These are phyloP conservation scores for Lipomyces starkeyi DNA, from an alignment of 805 yeast species.

Conservation along the genomic window DNA sequence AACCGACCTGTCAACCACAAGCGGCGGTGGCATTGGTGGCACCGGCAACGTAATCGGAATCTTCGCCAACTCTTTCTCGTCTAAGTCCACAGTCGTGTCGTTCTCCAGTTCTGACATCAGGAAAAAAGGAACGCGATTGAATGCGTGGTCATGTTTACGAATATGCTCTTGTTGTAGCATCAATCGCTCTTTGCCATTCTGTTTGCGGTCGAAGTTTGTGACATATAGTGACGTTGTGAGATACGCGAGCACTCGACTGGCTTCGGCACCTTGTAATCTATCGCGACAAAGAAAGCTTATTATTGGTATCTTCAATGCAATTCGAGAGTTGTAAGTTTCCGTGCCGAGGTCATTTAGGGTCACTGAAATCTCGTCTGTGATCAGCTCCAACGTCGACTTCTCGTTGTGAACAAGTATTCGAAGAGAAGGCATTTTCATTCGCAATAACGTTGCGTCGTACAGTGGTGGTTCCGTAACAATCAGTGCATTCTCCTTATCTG, in stretches of 20 bases:
- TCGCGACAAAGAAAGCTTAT: slow-evolving; percentile 47
- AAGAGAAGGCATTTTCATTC: slow-evolving; percentile 60
- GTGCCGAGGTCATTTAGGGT: slow-evolving; percentile 74
- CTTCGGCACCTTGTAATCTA: not conserved
- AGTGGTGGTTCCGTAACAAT: slow-evolving; percentile 60
- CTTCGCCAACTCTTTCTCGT: slow-evolving; percentile 52
- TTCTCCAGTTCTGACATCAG: slow-evolving; percentile 44
- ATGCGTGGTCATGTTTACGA: slow-evolving; percentile 77
- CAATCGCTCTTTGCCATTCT: slow-evolving; percentile 54
- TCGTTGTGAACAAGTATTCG: slow-evolving; percentile 51
- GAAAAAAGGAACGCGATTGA: slow-evolving; percentile 77
- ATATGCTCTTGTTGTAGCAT: slow-evolving; percentile 69
- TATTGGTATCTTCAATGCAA: slow-evolving; percentile 58
- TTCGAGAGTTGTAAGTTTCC: slow-evolving; percentile 61
- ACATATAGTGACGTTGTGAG: slow-evolving; percentile 63
- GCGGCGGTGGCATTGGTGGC: slow-evolving; percentile 31
- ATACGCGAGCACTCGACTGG: slow-evolving; percentile 46
- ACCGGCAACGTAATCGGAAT: slow-evolving; percentile 41
- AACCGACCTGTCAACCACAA: slow-evolving; percentile 7
- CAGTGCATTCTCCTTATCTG: slow-evolving; percentile 78
- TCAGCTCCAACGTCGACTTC: slow-evolving; percentile 39
- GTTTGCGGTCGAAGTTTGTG: slow-evolving; percentile 63
- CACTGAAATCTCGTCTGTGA: slow-evolving; percentile 46
- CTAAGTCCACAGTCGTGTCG: slow-evolving; percentile 28
- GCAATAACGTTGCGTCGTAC: slow-evolving; percentile 71